A percentile compares a stretch with the other conserved stretches of the same genome.
These are phyloP conservation scores for Chaetomium globosum DNA, from an alignment of 2,329 filamentous ascomycete species.

Conservation along the genomic window DNA sequence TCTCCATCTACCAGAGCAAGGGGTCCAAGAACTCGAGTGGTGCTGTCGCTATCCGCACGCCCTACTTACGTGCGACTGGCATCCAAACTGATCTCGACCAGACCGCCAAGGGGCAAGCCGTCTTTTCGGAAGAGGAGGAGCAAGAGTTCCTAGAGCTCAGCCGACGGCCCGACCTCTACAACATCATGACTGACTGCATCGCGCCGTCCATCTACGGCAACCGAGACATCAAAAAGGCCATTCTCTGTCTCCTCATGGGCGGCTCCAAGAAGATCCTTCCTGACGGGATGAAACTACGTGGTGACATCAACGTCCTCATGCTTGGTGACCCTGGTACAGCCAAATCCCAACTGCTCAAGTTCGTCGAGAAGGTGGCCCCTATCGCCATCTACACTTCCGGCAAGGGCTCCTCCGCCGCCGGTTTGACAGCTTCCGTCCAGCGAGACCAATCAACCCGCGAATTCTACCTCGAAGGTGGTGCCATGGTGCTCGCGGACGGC, in stretches of 20 bases:
- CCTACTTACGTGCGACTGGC: conserved; percentile 89
- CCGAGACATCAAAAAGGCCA: conserved; percentile 93
- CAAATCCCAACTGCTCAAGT: conserved; percentile 95
- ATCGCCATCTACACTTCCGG: conserved; percentile 99
- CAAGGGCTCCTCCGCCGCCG: conserved; percentile 95
- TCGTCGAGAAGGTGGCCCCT: conserved; percentile 92
- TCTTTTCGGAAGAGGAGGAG: conserved; percentile 93
- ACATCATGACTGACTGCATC: conserved; percentile 85
- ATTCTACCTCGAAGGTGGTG: conserved; percentile 96
- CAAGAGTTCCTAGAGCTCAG: conserved; percentile 94
- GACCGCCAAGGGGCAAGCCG: conserved; percentile 78
- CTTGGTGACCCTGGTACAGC: conserved; percentile 97
- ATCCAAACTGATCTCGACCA: conserved; percentile 90
- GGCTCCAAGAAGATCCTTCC: conserved; percentile 97
- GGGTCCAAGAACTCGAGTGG: conserved; percentile 76
- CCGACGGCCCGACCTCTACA: conserved; percentile 87
- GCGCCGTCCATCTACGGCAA: conserved; percentile 98
- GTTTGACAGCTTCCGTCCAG: conserved; percentile 96
- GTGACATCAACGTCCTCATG: conserved; percentile 95
- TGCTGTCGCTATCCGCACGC: conserved; percentile 92
- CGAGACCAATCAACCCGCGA: conserved; percentile 88
- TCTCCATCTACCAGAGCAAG: conserved; percentile 96
- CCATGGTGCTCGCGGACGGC: conserved; percentile 96
- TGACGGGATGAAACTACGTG: conserved; percentile 95
- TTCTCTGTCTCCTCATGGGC: conserved; percentile 88